Evolutionary conservation across 2,329 filamentous ascomycete species (phyloP), one percentile per base, ranked within the genome.

Genomic region (Epichloe brachyelytri): DNA sequence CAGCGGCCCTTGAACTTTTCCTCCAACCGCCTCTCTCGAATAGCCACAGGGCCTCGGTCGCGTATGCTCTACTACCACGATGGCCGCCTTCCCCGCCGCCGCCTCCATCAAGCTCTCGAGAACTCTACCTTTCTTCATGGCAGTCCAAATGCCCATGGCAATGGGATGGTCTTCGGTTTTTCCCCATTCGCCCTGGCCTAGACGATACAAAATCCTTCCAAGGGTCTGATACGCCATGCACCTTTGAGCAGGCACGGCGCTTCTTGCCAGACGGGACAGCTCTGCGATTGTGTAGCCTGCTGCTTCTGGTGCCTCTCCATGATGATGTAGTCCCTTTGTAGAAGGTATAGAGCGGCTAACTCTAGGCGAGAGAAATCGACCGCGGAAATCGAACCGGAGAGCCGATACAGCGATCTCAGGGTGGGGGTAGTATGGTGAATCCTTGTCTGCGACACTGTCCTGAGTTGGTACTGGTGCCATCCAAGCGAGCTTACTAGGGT

Each of bases 281-380:
- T 98, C 93, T 0, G 82, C 80, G 33, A 98, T 79, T 0, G 93
- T 97, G 68, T 98, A 98, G 0, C 93, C 93, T 0, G 93, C 93
- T 1, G 90, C 88, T 66, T 95, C 88, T 15, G 93, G 93, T 1
- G 91, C 90, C 53, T 90, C 82, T 55, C 86, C 89, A 65, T 98
- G 93, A 66, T 98, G 91, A 66, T 98, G 93, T 14, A 98, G 76
- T 0, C 93, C 93, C 53, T 84, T 79, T 12, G 81, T 83, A 1
- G 80, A 80, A 5, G 91, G 86, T 26, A 97, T 82, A 2, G 78
- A 73, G 51, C 89, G 77, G 26, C 88, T 82, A 36, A 81, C 77
- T 46, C 80, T 76, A 0, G 93, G 93, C 0, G 91, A 81, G 12
- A 98, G 75, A 3, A 98, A 75, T 0, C 77, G 76, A 55, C 91